Percentiles rank a stretch among this genome's conserved stretches.
These are phyloP conservation scores for Tripterygium wilfordii DNA, from an alignment of 177 flowering plant species.

Conservation along the genomic window DNA sequence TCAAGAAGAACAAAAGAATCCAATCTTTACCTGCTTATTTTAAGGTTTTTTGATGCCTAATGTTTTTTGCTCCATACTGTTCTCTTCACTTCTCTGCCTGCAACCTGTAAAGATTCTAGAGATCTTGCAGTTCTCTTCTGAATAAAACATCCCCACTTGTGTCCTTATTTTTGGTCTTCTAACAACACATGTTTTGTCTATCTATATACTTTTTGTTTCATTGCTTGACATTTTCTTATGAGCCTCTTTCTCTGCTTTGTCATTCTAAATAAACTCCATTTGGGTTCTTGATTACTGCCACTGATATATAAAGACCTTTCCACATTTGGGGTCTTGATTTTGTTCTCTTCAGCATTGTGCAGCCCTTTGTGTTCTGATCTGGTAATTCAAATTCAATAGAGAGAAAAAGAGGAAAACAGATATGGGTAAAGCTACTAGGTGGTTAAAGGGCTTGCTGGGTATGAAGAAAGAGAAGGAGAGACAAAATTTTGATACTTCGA, in stretches of 20 bases:
- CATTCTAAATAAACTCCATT: no score
- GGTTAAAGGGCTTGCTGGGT: conserved; percentile 56
- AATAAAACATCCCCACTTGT: not conserved
- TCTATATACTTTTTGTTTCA: not conserved
- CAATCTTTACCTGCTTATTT: conserved; percentile 15
- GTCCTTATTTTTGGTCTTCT: conserved; percentile 3
- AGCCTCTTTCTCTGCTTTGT: not conserved
- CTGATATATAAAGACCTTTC: no score
- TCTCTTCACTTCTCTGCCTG: conserved; percentile 21
- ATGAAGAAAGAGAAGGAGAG: conserved; percentile 54
- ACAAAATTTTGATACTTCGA: conserved; percentile 13
- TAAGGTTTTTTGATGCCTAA: conserved; percentile 14
- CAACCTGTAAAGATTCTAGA: conserved; percentile 25
- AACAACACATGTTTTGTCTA: not conserved
- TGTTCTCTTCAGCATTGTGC: no score
- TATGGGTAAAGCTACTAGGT: conserved; percentile 72
- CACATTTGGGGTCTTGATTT: no score
- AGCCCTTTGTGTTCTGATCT: no score
- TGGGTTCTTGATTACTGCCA: no score
- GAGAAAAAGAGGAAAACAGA: conserved; percentile 7
- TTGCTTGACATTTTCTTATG: not conserved
- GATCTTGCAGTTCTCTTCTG: conserved; percentile 6
- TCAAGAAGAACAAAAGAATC: conserved; percentile 9
- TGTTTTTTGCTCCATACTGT: conserved; percentile 7
- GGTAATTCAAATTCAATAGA: conserved; percentile 37